phyloP scores from a whole-genome alignment of 352 stramenopile genomes.

The Globisporangium apiculatum region DNA sequence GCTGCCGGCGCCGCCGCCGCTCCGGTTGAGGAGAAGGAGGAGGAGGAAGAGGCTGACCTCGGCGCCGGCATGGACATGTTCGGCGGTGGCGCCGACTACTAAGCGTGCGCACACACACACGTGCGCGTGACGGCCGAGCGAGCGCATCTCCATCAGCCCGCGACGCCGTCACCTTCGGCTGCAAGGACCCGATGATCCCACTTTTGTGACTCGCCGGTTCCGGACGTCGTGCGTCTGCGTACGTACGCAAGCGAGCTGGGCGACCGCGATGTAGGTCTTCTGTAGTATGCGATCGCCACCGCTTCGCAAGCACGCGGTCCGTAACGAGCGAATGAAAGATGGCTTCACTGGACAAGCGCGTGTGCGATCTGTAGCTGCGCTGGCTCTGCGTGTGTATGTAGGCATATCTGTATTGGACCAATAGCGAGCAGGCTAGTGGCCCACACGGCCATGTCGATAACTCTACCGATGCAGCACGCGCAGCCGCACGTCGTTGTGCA shows the following conservation, averaged over 20 bases:
- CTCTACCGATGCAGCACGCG: conserved; percentile 59
- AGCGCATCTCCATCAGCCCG: background rate
- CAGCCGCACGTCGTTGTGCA: conserved; percentile 83
- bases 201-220: conserved; percentile 2
- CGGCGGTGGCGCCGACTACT: conserved; percentile 81
- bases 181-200: conserved; percentile 9
- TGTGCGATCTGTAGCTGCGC: too few species aligned
- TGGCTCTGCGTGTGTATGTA: background rate
- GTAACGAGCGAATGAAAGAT: conserved; percentile 76
- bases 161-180: background rate
- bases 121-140: conserved; percentile 6
- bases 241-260: background rate
- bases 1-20: conserved; percentile 28
- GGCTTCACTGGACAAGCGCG: conserved; percentile 38
- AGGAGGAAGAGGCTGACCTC: conserved; percentile 85
- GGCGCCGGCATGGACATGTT: conserved; percentile 86
- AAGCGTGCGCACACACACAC: conserved; percentile 16
- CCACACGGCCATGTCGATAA: background rate
- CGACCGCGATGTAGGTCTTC: conserved; percentile 16
- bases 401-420: background rate
- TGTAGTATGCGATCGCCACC: conserved; percentile 29
- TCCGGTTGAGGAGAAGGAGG: conserved; percentile 67
- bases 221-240: background rate
- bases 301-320: conserved; percentile 1
- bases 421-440: too few species aligned